Base-by-base conservation (phyloP, 805 yeast species). In the Cyberlindnera japonica region DNA sequence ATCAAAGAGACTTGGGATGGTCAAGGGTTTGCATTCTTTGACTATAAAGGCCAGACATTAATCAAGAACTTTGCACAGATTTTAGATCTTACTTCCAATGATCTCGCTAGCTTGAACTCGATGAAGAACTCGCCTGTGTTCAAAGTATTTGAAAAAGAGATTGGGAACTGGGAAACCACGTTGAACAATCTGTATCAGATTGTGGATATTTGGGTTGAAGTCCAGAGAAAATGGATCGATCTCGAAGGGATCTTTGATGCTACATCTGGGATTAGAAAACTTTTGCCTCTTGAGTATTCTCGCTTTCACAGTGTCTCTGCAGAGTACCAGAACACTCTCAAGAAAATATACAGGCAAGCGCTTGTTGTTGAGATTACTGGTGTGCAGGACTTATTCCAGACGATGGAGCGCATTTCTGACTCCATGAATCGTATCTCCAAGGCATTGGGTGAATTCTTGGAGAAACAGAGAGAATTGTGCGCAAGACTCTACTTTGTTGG, bases 401-500 rank as follows among this genome's bases (percentile, higher is more conserved):
- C 69, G 0, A 64, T 90, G 56, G 67, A 67, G 6, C 72, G 79
- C 31, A 53, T 78, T 3, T 54, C 69, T 4, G 85, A 79, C 0
- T 70, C 81, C n/a, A 64, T 90, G 22, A 51, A 49, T 5, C 77
- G 71, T 47, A 74, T 87, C 2, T 72, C 80, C 33, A 74, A 71
- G 38, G 81, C 96, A 0, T 66, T 91, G 12, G 69, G 79, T 11
- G 91, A 86, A 8, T 91, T 80, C 56, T 65, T 91, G 23, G 97
- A 90, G 50, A 74, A 73, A 27, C 95, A 90, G 56, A 66, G 98
- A 47, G 81, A 74, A 30, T 44, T 69, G 1, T 91, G 83, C 52
- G 90, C 96, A 1, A 69, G 97, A 34, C 81, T 89, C 41, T 89
- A 82, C 53, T 90, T 91, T 55, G 64, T 91, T 20, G 96, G 97